Conservation (phyloP, 1,284 basidiomycete genomes). For the Austroboletus olivaceoglutinosus region DNA sequence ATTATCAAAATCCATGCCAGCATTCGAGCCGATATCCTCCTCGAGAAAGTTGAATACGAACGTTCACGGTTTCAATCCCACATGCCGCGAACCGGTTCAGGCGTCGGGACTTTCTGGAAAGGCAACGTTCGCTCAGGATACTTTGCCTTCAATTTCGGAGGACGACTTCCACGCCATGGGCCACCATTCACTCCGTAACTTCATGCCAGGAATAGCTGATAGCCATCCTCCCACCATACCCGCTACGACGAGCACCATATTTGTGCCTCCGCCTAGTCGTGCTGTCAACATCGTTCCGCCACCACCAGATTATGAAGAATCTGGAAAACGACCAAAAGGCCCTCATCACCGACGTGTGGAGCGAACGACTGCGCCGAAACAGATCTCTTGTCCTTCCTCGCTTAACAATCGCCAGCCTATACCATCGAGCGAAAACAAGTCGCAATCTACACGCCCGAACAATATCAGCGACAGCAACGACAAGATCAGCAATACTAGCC, state of each 20-base stretch:
- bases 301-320: slow-evolving; percentile 35
- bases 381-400: slow-evolving; percentile 1
- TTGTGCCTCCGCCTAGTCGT: slow-evolving; percentile 28
- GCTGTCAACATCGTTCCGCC: slow-evolving; percentile 34
- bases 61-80: not conserved
- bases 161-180: slow-evolving; percentile 38
- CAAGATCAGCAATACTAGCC: slow-evolving; percentile 6
- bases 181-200: slow-evolving; percentile 2
- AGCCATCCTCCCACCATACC: not conserved
- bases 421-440: slow-evolving; percentile 5
- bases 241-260: not conserved
- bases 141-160: slow-evolving; percentile 36
- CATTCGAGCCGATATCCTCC: slow-evolving; percentile 6
- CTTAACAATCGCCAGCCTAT: slow-evolving; percentile 9
- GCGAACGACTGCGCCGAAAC: slow-evolving; percentile 5
- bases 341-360: slow-evolving; percentile 14
- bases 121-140: slow-evolving; percentile 15
- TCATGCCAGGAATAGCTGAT: slow-evolving; percentile 4
- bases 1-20: slow-evolving; percentile 4
- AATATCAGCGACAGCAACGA: slow-evolving; percentile 1
- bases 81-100: not conserved
- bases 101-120: slow-evolving; percentile 4
- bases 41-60: slow-evolving; percentile 8
- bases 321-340: slow-evolving; percentile 28
- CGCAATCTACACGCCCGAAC: slow-evolving; percentile 12